A percentile compares a stretch with the other conserved stretches of the same genome.
phyloP scores from a whole-genome alignment of 352 stramenopile genomes.

The Phytopythium boreale region DNA sequence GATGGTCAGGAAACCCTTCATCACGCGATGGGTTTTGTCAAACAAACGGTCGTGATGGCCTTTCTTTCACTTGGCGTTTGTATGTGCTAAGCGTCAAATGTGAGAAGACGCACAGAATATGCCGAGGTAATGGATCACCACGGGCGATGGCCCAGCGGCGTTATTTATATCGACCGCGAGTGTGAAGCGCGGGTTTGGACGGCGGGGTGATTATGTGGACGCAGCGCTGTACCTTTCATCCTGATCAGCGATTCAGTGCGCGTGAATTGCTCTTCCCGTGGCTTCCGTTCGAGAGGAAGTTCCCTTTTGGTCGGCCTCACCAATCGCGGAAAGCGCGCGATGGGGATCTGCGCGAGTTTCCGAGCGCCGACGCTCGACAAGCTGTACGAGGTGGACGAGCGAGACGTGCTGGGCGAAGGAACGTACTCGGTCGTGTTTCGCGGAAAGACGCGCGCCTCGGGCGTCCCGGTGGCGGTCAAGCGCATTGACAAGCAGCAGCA shows the following conservation, averaged over 20 bases:
- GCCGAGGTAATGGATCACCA: neutral
- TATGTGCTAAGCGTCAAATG: neutral
- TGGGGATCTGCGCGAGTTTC: slow-evolving; percentile 49
- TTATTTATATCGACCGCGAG: neutral
- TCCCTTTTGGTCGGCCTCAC: too few relatives aligned
- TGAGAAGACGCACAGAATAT: neutral
- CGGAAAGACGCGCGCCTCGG: slow-evolving; percentile 27
- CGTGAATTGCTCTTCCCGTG: neutral
- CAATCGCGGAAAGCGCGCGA: slow-evolving; percentile 5
- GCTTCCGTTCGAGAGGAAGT: too few relatives aligned
- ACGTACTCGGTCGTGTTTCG: slow-evolving; percentile 49
- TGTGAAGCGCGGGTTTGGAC: neutral
- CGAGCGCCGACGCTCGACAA: slow-evolving; percentile 21
- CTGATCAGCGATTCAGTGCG: neutral
- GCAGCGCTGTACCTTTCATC: neutral
- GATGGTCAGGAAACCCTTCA: neutral
- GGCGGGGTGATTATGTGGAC: neutral
- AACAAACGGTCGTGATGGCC: neutral
- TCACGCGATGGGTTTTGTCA: neutral
- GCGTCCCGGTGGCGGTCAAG: slow-evolving; percentile 52
- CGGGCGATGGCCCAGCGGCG: too few relatives aligned
- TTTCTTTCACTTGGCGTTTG: slow-evolving; percentile 1
- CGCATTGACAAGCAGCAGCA: slow-evolving; percentile 43
- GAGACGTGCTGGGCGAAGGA: slow-evolving; percentile 39
- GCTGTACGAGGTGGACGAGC: slow-evolving; percentile 45